These are phyloP conservation scores for Wallacemonas collosoma DNA, from an alignment of 208 protist species.

Conservation along the genomic window DNA sequence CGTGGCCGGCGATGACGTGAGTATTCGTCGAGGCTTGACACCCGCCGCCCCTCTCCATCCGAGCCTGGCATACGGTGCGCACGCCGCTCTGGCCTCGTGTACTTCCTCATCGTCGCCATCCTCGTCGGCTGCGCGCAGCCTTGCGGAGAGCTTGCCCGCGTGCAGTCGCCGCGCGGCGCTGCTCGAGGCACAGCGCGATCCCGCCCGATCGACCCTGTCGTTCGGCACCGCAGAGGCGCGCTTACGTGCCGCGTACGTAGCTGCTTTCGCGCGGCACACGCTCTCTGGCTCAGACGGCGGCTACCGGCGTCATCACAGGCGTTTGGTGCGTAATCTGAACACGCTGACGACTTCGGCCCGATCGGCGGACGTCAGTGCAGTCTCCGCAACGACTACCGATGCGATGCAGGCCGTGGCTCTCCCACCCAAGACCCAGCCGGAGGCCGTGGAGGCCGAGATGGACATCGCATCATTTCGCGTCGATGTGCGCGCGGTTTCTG, in stretches of 20 bases:
- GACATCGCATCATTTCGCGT: slow-evolving; percentile 22
- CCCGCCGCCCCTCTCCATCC: not conserved
- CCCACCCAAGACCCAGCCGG: no score
- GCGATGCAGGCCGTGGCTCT: slow-evolving; percentile 31
- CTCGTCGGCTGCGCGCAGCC: slow-evolving; percentile 14
- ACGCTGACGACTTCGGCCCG: slow-evolving; percentile 20
- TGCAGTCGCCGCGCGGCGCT: not conserved
- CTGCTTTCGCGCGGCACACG: slow-evolving; percentile 66
- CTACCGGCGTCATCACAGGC: slow-evolving; percentile 59
- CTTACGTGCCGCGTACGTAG: slow-evolving; percentile 71
- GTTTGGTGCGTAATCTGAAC: slow-evolving; percentile 57
- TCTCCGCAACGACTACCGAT: no score
- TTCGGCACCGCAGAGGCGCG: slow-evolving; percentile 58
- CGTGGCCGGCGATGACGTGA: no score
- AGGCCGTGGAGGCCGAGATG: no score
- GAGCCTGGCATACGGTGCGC: not conserved
- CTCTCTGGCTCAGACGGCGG: slow-evolving; percentile 70
- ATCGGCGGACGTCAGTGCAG: no score
- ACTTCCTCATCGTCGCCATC: not conserved
- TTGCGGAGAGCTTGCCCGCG: slow-evolving; percentile 13
- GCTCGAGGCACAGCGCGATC: not conserved
- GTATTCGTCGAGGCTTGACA: not conserved
- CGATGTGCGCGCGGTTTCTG: slow-evolving; percentile 23
- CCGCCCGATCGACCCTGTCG: slow-evolving; percentile 4
- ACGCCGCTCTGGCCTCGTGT: slow-evolving; percentile 1